Base-by-base conservation (phyloP, 495 filamentous ascomycete species). In the Pseudevernia furfuracea region DNA sequence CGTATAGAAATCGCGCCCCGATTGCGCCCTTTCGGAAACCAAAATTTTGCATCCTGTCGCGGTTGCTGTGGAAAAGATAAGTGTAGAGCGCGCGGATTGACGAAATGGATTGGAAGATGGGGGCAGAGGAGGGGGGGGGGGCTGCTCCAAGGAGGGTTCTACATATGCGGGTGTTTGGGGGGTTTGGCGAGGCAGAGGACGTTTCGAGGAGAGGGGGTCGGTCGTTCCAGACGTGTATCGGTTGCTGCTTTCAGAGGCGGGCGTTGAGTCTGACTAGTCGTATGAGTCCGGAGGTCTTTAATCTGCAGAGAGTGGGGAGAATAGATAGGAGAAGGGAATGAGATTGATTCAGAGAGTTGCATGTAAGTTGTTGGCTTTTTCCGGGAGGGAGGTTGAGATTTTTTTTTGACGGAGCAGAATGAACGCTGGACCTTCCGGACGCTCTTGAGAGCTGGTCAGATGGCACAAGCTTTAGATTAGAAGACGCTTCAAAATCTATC, bases 31-130 rank as follows among this genome's bases (percentile, higher is more conserved):
- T 4, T 73, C 75, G 2, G 70, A 69, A 25, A 61, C 68, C 12
- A 78, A 78, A 78, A 53, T 60, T 74, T 19, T 79, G 25, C n/a
- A 8, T 48, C 7, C 44, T n/a, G n/a, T 23, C 44, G n/a, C 44
- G 44, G 19, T n/a, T 21, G 19, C n/a, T 48, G 25, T 25, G 44
- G 44, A n/a, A 48, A 48, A n/a, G 44, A 48, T 23, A n/a, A n/a
- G n/a, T 23, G 44, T 48, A n/a, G 23, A 8, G 44, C 44, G 44
- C 2, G n/a, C 7, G 44, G 44, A 4, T 48, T 48, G 44, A 25
- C 8, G 0, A 25, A 48, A 7, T 48, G 21, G 21, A 48, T 48
- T 48, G 44, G n/a, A 23, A 9, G 44, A 48, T 23, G 7, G n/a
- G 44, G 44, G 44, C 6, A 48, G n/a, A n/a, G 44, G 44, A 10